These are phyloP conservation scores for Pulveroboletus sp. DNA, from an alignment of 768 basidiomycete genomes.

Conservation along the genomic window DNA sequence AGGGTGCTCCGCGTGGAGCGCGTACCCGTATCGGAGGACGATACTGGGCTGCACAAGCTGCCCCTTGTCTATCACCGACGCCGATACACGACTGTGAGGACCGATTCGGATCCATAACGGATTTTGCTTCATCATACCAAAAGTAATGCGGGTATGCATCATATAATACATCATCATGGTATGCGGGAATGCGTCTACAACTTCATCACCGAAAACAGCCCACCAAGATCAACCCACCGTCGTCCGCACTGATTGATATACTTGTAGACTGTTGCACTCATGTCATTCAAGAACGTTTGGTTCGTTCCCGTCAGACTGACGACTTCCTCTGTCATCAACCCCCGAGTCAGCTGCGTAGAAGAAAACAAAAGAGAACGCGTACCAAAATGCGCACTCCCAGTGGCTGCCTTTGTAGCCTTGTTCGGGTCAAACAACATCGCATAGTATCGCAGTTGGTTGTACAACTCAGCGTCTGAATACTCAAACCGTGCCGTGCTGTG, in stretches of 20 bases:
- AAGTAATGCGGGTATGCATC: slow-evolving; percentile 3
- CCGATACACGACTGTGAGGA: slow-evolving; percentile 50
- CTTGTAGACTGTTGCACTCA: slow-evolving; percentile 63
- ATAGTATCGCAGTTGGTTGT: slow-evolving; percentile 89
- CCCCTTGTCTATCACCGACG: slow-evolving; percentile 67
- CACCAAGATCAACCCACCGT: slow-evolving; percentile 81
- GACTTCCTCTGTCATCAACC: slow-evolving; percentile 49
- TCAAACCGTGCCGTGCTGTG: slow-evolving; percentile 30
- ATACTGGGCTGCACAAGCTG: slow-evolving; percentile 31
- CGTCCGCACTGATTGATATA: slow-evolving; percentile 88
- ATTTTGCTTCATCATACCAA: slow-evolving; percentile 3
- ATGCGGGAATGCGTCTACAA: slow-evolving; percentile 31
- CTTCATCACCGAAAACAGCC: slow-evolving; percentile 83
- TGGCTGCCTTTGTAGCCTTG: slow-evolving; percentile 53
- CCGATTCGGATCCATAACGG: slow-evolving; percentile 11
- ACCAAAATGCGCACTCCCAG: slow-evolving; percentile 45
- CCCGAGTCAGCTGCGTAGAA: background rate
- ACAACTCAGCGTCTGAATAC: slow-evolving; percentile 83
- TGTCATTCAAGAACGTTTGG: slow-evolving; percentile 42
- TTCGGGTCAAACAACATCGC: slow-evolving; percentile 72
- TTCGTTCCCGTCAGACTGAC: slow-evolving; percentile 50
- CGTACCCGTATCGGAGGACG: slow-evolving; percentile 23
- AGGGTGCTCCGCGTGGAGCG: slow-evolving; percentile 65
- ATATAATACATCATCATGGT: slow-evolving; percentile 5
- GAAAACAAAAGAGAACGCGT: slow-evolving; percentile 9